Conservation (phyloP, 768 basidiomycete genomes). For the Phanerochaete carnosa region DNA sequence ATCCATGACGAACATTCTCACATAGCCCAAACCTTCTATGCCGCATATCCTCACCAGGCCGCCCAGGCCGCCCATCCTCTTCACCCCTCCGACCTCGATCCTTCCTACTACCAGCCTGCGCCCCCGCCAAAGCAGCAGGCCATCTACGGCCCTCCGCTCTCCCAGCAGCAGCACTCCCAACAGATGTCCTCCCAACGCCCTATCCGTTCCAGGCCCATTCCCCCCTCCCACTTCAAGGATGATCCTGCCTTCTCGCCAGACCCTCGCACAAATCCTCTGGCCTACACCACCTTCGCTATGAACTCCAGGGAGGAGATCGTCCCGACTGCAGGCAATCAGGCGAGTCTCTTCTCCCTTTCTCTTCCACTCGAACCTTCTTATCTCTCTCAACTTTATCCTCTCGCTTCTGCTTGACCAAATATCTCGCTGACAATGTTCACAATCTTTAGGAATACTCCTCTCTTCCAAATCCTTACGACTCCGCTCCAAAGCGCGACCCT, state of each 20-base stretch:
- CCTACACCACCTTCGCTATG: slow-evolving; percentile 20
- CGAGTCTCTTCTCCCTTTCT: slow-evolving; percentile 10
- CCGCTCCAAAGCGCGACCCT: not conserved
- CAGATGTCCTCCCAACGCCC: not conserved
- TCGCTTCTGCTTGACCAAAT: not conserved
- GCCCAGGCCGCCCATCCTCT: not conserved
- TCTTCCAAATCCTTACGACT: not conserved
- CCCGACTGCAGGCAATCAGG: slow-evolving; percentile 10
- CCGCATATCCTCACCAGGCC: not conserved
- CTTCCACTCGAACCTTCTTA: not conserved
- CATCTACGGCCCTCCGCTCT: not conserved
- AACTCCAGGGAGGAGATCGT: slow-evolving; percentile 22
- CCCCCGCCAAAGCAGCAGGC: not conserved
- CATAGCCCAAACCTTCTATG: not conserved
- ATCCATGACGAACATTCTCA: slow-evolving; percentile 5
- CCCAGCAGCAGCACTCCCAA: not conserved
- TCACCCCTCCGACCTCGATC: too few species aligned
- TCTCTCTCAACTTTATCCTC: not conserved
- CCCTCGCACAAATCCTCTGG: slow-evolving; percentile 27
- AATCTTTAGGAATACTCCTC: not conserved
- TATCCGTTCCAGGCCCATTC: not conserved
- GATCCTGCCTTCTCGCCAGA: slow-evolving; percentile 34
- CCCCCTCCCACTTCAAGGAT: slow-evolving; percentile 5
- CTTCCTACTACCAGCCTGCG: not conserved
- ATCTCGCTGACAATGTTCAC: not conserved